Conservation (phyloP, 2,329 filamentous ascomycete species). For the Pseudocercospora crystallina region DNA sequence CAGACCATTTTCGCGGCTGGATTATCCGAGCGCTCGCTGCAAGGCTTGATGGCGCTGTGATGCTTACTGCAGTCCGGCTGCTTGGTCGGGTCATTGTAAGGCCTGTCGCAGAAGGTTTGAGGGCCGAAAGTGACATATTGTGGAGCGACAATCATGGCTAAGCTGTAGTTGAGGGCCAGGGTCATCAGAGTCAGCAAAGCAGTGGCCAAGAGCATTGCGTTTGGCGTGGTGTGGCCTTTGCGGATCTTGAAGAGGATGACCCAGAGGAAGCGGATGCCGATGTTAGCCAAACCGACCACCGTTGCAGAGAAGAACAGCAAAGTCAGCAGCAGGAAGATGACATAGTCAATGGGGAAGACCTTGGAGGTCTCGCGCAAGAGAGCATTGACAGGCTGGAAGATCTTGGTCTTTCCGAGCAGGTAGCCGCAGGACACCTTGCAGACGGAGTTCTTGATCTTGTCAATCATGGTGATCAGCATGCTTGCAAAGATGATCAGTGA, state of each 20-base stretch:
- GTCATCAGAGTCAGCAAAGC: slow-evolving; percentile 88
- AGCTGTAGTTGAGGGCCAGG: slow-evolving; percentile 86
- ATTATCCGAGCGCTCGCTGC: slow-evolving; percentile 73
- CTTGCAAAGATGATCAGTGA: slow-evolving; percentile 78
- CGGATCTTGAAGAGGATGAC: slow-evolving; percentile 88
- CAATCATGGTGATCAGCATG: slow-evolving; percentile 93
- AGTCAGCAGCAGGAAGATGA: slow-evolving; percentile 80
- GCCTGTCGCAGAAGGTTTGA: slow-evolving; percentile 85
- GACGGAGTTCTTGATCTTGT: slow-evolving; percentile 93
- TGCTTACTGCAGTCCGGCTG: slow-evolving; percentile 74
- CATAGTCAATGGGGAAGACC: slow-evolving; percentile 88
- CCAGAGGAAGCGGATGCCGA: slow-evolving; percentile 97
- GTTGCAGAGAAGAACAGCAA: slow-evolving; percentile 87
- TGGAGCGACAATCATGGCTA: slow-evolving; percentile 91
- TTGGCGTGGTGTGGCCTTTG: slow-evolving; percentile 83
- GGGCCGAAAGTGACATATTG: slow-evolving; percentile 94
- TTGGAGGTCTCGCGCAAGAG: slow-evolving; percentile 77
- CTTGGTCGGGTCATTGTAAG: slow-evolving; percentile 60
- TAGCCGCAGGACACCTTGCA: slow-evolving; percentile 92
- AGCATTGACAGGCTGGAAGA: slow-evolving; percentile 95
- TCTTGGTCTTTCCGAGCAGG: slow-evolving; percentile 80
- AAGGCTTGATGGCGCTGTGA: slow-evolving; percentile 72
- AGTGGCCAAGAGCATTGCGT: slow-evolving; percentile 86
- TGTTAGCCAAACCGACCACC: slow-evolving; percentile 77
- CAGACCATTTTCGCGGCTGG: slow-evolving; percentile 76